A percentile compares a stretch with the other conserved stretches of the same genome.
phyloP scores from a whole-genome alignment of 345 rosid species.

The Lepidium aucheri region DNA sequence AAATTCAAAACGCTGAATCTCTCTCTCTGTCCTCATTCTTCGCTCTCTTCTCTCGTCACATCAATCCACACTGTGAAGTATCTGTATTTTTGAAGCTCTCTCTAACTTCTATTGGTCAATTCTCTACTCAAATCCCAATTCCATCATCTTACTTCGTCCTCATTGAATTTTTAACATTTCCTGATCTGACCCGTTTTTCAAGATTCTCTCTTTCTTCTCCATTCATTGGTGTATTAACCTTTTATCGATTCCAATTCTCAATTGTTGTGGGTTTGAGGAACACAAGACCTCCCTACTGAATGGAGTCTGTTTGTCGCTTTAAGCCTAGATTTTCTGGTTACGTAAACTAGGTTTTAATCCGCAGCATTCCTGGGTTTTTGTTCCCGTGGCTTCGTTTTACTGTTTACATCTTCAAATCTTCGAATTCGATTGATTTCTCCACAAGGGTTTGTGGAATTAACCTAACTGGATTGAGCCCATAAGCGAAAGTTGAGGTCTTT shows the following conservation, averaged over 20 bases:
- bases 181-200: conserved; percentile 25
- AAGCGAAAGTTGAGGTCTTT: conserved; percentile 12
- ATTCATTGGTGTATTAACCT: conserved; percentile 6
- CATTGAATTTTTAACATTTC: conserved; percentile 1
- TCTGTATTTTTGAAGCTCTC: background rate
- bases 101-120: conserved; percentile 8
- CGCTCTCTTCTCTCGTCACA: conserved; percentile 16
- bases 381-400: background rate
- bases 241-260: background rate
- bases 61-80: conserved; percentile 22
- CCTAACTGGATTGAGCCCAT: background rate
- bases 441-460: background rate
- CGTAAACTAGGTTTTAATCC: background rate
- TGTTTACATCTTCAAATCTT: background rate
- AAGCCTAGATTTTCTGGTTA: conserved; percentile 13
- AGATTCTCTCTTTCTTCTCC: conserved; percentile 18
- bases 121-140: conserved; percentile 4
- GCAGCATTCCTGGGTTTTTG: conserved; percentile 11
- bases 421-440: background rate
- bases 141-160: background rate
- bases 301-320: background rate
- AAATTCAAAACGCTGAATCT: conserved; percentile 11
- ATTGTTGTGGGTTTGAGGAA: conserved; percentile 15
- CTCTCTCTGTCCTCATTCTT: conserved; percentile 3
- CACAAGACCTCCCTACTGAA: conserved; percentile 2